phyloP scores from a whole-genome alignment of 148 eudicot genomes.

The Chenopodium quinoa region DNA sequence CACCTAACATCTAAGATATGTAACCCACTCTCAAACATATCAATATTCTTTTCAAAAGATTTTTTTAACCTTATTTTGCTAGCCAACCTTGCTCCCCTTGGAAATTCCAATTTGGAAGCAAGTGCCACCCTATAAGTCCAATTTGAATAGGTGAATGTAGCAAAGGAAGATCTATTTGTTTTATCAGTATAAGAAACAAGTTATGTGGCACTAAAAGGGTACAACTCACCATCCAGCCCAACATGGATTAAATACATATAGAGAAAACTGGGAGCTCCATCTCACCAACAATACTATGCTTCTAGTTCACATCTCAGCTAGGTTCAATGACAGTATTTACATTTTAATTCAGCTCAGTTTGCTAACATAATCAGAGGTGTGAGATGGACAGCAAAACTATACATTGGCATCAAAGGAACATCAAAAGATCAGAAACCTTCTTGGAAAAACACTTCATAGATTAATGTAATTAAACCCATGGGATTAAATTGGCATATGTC shows the following conservation, averaged over 20 bases:
- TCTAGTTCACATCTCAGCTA: neutral
- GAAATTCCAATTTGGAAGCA: neutral
- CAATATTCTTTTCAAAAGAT: neutral
- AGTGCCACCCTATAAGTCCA: neutral
- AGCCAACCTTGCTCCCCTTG: neutral
- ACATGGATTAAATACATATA: neutral
- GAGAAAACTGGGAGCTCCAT: neutral
- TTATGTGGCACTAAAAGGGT: neutral
- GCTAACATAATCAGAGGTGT: neutral
- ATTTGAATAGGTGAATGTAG: neutral
- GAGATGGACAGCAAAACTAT: neutral
- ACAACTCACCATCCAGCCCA: neutral
- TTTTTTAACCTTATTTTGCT: neutral
- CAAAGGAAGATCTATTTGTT: neutral
- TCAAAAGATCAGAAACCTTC: neutral
- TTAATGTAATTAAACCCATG: neutral
- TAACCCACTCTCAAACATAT: neutral
- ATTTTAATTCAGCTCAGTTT: neutral
- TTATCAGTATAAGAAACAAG: neutral
- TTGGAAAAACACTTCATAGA: neutral
- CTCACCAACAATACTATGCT: neutral
- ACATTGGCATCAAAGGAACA: neutral
- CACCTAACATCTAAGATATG: neutral
- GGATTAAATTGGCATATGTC: neutral
- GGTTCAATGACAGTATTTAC: neutral